A percentile compares a stretch with the other conserved stretches of the same genome.
Conservation (phyloP, 2,329 filamentous ascomycete species). For the Aspergillus hortae region DNA sequence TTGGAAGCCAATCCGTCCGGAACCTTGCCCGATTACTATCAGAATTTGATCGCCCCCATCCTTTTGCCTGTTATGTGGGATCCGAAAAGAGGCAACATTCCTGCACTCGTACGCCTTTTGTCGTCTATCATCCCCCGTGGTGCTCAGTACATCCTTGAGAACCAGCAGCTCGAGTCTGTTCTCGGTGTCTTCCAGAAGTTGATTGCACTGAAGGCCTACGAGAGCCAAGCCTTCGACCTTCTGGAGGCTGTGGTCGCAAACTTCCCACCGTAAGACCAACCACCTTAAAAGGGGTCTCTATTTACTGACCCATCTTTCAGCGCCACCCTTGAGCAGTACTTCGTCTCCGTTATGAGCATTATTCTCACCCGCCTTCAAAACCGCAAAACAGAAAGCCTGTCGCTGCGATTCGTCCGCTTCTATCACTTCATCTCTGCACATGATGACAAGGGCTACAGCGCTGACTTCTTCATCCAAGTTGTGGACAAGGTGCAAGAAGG, state of each 20-base stretch:
- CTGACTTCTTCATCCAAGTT: constrained; percentile 85
- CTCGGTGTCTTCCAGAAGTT: constrained; percentile 96
- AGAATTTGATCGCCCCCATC: constrained; percentile 71
- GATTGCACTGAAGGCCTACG: constrained; percentile 75
- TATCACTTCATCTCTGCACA: constrained; percentile 86
- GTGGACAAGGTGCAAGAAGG: constrained; percentile 75
- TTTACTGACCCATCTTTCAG: constrained; percentile 38
- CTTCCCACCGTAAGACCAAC: constrained; percentile 63
- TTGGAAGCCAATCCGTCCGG: constrained; percentile 79
- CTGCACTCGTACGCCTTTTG: constrained; percentile 80
- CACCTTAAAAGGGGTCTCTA: not conserved
- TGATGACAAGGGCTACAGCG: constrained; percentile 76
- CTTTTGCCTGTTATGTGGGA: constrained; percentile 86
- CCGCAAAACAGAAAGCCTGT: constrained; percentile 78
- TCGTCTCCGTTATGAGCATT: constrained; percentile 73
- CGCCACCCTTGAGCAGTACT: constrained; percentile 67
- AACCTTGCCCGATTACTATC: constrained; percentile 77
- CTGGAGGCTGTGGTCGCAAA: constrained; percentile 74
- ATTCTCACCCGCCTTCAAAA: constrained; percentile 70
- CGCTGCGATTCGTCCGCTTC: constrained; percentile 84
- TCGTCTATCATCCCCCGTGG: constrained; percentile 79
- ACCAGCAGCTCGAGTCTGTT: constrained; percentile 80
- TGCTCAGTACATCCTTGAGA: constrained; percentile 66
- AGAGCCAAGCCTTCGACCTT: constrained; percentile 83
- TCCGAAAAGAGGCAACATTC: constrained; percentile 77